Base-by-base conservation (phyloP, 2,329 filamentous ascomycete species). In the Lachnellula occidentalis region DNA sequence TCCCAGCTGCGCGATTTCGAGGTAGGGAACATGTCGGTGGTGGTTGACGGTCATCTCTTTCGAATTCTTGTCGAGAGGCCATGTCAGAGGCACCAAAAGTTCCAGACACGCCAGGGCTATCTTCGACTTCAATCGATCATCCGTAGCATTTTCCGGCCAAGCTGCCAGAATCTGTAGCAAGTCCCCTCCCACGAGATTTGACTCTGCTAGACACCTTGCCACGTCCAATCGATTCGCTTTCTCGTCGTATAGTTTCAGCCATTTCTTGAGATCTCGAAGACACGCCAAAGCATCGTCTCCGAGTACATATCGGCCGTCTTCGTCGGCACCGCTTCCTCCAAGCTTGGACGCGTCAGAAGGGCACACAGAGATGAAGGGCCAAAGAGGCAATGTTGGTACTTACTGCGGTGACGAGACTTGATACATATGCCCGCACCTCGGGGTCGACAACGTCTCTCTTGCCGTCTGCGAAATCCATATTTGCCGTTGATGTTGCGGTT, bases 141-240 rank as follows among this genome's bases (percentile, higher is more conserved):
- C 83, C 56, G 81, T 82, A 3, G 80, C 82, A 59, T 83, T 85
- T 60, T 89, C 86, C 51, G 86, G 81, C 89, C 90, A 96, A 57
- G 83, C 76, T 9, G 90, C 86, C 21, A 99, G 78, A 60, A 99
- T 97, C 53, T 92, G 90, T 54, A 97, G 76, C 53, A 99, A 74
- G 71, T 99, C 94, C 49, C 90, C 89, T 67, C 87, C 87, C 54
- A 97, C 82, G n/a, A 99, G 73, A 67, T 96, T 96, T 45, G 91
- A 88, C 71, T 97, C 91, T 67, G 90, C 86, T 62, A 97, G 78
- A 70, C 91, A 96, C 73, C 94, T 82, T 58, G 92, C 92, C 56
- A 99, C 94, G 69, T 99, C 94, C 78, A 95, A 87, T 62, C 92
- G 87, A 69, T 96, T 95, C 61, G 87, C 84, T 70, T 95, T 95